phyloP scores from a whole-genome alignment of 2,329 filamentous ascomycete species.

The Fusarium concolor region DNA sequence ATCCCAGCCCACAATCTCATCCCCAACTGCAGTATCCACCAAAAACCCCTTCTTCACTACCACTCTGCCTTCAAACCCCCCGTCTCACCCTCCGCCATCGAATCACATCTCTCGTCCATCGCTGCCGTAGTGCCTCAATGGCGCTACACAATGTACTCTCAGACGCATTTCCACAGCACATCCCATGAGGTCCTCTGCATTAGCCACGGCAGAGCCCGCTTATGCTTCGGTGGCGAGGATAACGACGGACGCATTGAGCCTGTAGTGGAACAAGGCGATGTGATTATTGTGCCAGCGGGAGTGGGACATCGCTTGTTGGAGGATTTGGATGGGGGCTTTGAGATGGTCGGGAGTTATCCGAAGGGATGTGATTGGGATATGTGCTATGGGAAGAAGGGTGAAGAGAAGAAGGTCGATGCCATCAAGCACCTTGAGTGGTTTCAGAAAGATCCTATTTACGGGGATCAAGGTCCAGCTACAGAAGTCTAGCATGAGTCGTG shows the following conservation, averaged over 20 bases:
- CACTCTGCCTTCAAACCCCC: constrained; percentile 64
- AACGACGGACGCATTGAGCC: constrained; percentile 69
- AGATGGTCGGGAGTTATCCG: constrained; percentile 77
- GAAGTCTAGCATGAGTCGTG: neutral
- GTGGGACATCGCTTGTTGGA: constrained; percentile 72
- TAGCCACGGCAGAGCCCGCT: constrained; percentile 65
- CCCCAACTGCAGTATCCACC: constrained; percentile 74
- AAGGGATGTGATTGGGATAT: constrained; percentile 72
- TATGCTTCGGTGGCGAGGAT: constrained; percentile 75
- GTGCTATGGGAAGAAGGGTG: constrained; percentile 72
- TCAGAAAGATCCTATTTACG: constrained; percentile 36
- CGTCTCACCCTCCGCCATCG: constrained; percentile 62
- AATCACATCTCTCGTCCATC: constrained; percentile 64
- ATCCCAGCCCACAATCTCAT: constrained; percentile 68
- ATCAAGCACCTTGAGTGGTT: constrained; percentile 31
- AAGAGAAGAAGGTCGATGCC: constrained; percentile 25
- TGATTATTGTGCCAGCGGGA: constrained; percentile 73
- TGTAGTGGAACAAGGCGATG: constrained; percentile 68
- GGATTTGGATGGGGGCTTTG: constrained; percentile 65
- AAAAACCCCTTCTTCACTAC: constrained; percentile 74
- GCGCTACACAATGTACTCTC: constrained; percentile 76
- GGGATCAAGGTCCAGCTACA: constrained; percentile 17
- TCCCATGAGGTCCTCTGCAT: constrained; percentile 75
- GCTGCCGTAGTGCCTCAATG: constrained; percentile 72
- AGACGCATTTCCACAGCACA: constrained; percentile 75